These are phyloP conservation scores for Millerozyma miso DNA, from an alignment of 805 yeast species.

Conservation along the genomic window DNA sequence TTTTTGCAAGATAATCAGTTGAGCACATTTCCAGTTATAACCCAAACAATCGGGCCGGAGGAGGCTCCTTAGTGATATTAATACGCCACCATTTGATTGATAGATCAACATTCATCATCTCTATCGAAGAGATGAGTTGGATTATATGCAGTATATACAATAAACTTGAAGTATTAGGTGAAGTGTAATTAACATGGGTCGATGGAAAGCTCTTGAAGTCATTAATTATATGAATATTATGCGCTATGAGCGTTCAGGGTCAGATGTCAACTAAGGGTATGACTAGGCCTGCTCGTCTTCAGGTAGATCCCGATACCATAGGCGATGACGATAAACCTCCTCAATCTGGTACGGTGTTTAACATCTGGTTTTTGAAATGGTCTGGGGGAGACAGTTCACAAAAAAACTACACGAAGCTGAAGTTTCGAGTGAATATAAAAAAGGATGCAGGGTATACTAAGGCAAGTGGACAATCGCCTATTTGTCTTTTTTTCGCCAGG, in stretches of 20 bases:
- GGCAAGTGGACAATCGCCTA: conserved; percentile 52
- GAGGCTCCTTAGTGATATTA: no score
- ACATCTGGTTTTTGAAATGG: conserved; percentile 89
- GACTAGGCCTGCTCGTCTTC: conserved; percentile 59
- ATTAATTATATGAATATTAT: no score
- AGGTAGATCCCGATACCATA: conserved; percentile 58
- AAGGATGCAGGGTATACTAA: conserved; percentile 73
- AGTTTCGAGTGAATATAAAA: conserved; percentile 53
- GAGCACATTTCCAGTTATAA: no score
- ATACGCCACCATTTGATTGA: no score
- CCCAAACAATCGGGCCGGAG: no score
- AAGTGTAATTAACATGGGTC: no score
- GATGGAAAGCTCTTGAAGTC: no score
- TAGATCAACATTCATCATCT: no score
- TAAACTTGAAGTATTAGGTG: no score
- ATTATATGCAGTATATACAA: no score
- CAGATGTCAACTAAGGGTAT: background rate
- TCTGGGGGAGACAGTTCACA: conserved; percentile 65
- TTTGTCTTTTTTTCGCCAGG: conserved; percentile 83
- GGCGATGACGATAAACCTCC: conserved; percentile 64
- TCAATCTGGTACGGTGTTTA: conserved; percentile 76
- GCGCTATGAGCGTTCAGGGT: background rate
- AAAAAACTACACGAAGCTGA: conserved; percentile 44
- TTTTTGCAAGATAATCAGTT: no score
- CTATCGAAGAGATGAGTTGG: no score